Percentiles rank a stretch among this genome's conserved stretches.
Evolutionary conservation across 176 grass and related monocot species (phyloP).

Genomic region (Musa troglodytarum): DNA sequence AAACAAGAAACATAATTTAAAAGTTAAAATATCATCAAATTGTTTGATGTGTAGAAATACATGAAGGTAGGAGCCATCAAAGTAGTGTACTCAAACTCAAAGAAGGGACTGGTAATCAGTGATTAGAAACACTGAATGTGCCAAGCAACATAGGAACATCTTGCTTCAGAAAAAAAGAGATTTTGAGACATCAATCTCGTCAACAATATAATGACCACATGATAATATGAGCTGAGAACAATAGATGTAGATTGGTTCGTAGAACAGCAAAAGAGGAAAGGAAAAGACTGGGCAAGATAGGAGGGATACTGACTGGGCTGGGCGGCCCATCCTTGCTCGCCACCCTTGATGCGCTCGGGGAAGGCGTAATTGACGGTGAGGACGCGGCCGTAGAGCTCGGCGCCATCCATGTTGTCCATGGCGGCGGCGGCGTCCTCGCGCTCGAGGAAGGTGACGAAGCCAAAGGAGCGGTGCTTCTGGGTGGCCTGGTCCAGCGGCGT

Average conservation of each 20-base stretch:
- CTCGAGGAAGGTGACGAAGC: constrained; percentile 96
- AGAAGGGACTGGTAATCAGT: too few species aligned
- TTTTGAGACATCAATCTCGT: not conserved
- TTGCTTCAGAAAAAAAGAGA: not conserved
- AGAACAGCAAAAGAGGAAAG: not conserved
- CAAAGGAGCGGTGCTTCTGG: constrained; percentile 98
- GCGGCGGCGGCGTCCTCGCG: constrained; percentile 86
- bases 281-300: not conserved
- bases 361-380: constrained; percentile 94
- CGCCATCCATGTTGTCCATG: constrained; percentile 99
- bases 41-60: too few species aligned
- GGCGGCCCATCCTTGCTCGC: constrained; percentile 94
- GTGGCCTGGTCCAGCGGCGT: constrained; percentile 93
- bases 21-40: too few species aligned
- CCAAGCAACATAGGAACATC: not conserved
- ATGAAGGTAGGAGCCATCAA: too few species aligned
- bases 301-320: constrained; percentile 53
- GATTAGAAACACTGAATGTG: too few species aligned
- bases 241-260: not conserved
- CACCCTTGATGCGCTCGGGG: constrained; percentile 97
- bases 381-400: constrained; percentile 85
- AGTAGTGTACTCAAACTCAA: too few species aligned
- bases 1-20: too few species aligned
- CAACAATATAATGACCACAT: not conserved
- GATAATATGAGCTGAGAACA: not conserved